Conservation (phyloP, 2,329 filamentous ascomycete species). For the Apiospora hydei region DNA sequence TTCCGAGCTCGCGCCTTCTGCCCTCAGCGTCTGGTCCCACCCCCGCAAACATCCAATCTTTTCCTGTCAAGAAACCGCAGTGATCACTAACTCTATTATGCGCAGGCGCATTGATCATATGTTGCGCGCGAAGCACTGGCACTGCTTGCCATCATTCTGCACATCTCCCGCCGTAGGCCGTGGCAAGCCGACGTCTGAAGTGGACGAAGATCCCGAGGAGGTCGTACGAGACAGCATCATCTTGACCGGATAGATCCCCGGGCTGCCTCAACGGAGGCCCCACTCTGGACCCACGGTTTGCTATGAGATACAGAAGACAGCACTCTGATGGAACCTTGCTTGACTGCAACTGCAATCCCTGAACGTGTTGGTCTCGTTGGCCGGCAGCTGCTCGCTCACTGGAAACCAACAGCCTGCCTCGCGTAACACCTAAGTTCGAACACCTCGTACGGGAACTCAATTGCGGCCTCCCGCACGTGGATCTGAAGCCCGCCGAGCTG, state of each 20-base stretch:
- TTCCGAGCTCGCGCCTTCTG: constrained; percentile 7
- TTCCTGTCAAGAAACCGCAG: background rate
- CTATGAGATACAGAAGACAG: background rate
- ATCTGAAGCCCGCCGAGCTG: background rate
- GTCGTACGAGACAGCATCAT: constrained; percentile 5
- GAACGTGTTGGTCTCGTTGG: background rate
- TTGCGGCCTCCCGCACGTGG: background rate
- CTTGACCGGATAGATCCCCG: background rate
- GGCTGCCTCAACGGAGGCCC: background rate
- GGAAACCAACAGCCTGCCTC: background rate
- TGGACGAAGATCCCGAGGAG: background rate
- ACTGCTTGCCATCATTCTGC: background rate
- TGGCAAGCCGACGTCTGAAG: constrained; percentile 12
- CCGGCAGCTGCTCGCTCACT: background rate
- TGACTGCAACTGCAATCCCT: too few relatives aligned
- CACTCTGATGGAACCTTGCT: background rate
- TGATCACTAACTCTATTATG: constrained; percentile 13
- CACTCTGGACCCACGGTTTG: background rate
- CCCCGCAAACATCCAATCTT: constrained; percentile 14
- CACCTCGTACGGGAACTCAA: background rate
- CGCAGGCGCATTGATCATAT: background rate
- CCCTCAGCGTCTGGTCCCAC: background rate
- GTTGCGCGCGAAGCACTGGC: too few relatives aligned
- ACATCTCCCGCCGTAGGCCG: background rate
- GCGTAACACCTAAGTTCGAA: background rate